phyloP scores from a whole-genome alignment of 768 basidiomycete species.

The Obba rivulosa region DNA sequence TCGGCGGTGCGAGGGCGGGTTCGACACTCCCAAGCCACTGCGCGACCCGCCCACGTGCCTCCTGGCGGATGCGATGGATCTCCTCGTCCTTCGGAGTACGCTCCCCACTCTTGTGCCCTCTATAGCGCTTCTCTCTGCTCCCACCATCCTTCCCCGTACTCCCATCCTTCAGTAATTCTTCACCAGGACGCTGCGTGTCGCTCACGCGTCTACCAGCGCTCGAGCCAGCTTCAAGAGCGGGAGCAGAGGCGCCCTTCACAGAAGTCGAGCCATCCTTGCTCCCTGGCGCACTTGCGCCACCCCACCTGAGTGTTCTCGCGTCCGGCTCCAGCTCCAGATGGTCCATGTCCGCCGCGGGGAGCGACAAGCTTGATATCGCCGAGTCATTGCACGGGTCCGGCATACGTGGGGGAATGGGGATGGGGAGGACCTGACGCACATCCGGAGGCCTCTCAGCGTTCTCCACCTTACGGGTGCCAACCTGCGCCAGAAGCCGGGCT shows the following conservation, averaged over 20 bases:
- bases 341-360: conserved; percentile 25
- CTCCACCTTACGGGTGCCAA: conserved; percentile 57
- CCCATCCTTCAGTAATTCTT: conserved; percentile 5
- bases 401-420: conserved; percentile 26
- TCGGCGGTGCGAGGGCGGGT: conserved; percentile 46
- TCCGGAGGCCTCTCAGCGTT: conserved; percentile 25
- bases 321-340: conserved; percentile 10
- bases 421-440: conserved; percentile 34
- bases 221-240: neutral
- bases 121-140: conserved; percentile 24
- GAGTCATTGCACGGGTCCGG: conserved; percentile 34
- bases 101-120: conserved; percentile 17
- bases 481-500: conserved; percentile 59
- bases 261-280: conserved; percentile 7
- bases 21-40: conserved; percentile 74
- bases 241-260: too few relatives aligned
- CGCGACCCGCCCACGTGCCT: conserved; percentile 68
- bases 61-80: conserved; percentile 31
- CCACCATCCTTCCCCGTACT: conserved; percentile 11
- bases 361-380: conserved; percentile 43
- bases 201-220: neutral
- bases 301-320: conserved; percentile 10
- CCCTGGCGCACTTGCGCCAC: conserved; percentile 3
- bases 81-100: conserved; percentile 28
- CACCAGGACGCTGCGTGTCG: conserved; percentile 6